Evolutionary conservation across 2,329 filamentous ascomycete species (phyloP).

Genomic region (Aspergillus amoenus): DNA sequence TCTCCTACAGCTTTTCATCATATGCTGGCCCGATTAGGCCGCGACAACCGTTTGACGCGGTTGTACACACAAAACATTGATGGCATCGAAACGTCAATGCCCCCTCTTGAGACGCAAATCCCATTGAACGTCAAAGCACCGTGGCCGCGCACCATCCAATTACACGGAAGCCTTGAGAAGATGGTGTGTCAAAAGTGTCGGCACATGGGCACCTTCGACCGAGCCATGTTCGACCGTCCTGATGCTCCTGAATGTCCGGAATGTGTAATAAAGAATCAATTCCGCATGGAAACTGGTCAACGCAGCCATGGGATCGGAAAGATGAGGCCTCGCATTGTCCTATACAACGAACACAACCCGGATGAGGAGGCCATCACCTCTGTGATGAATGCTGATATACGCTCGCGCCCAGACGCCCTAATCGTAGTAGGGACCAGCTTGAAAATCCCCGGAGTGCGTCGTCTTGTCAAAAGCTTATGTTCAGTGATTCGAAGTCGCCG

Average conservation of each 20-base stretch:
- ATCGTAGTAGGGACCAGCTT: conserved; percentile 94
- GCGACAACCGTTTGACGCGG: conserved; percentile 81
- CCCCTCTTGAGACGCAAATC: conserved; percentile 75
- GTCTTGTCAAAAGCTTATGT: conserved; percentile 89
- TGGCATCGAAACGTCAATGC: conserved; percentile 82
- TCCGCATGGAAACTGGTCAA: conserved; percentile 77
- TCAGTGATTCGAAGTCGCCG: conserved; percentile 73
- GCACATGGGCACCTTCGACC: conserved; percentile 72
- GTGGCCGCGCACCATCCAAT: conserved; percentile 90
- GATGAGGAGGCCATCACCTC: conserved; percentile 95
- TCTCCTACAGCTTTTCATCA: conserved; percentile 89
- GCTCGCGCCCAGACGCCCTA: conserved; percentile 81
- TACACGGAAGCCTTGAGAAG: conserved; percentile 89
- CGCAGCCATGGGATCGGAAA: conserved; percentile 91
- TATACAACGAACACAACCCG: conserved; percentile 97
- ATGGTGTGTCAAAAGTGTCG: conserved; percentile 97
- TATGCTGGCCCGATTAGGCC: conserved; percentile 82
- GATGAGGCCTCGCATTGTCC: conserved; percentile 85
- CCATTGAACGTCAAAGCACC: conserved; percentile 81
- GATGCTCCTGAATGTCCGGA: conserved; percentile 75
- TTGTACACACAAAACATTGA: conserved; percentile 98
- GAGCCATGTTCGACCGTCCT: conserved; percentile 77
- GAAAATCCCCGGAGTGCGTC: conserved; percentile 88
- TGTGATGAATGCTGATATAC: conserved; percentile 81
- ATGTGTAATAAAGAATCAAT: conserved; percentile 72